These are phyloP conservation scores for Kandelia obovata DNA, from an alignment of 345 rosid genomes.

Conservation along the genomic window DNA sequence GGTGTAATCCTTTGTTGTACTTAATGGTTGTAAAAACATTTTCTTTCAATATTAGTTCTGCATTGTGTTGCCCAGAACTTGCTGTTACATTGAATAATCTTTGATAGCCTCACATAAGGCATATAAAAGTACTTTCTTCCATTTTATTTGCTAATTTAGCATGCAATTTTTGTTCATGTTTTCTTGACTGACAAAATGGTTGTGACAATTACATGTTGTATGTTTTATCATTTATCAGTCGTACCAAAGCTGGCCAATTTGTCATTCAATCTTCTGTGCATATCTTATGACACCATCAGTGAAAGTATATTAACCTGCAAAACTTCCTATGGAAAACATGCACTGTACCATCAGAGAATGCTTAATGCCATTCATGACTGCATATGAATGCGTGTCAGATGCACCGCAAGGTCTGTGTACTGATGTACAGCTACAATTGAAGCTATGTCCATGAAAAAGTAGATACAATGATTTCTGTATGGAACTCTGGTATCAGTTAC, in stretches of 20 bases:
- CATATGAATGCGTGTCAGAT: background rate
- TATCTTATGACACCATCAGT: background rate
- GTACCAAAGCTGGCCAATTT: background rate
- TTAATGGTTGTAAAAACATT: background rate
- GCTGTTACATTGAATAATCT: background rate
- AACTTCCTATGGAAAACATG: background rate
- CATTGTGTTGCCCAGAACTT: background rate
- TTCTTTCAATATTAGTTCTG: background rate
- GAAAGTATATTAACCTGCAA: background rate
- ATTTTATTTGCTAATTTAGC: background rate
- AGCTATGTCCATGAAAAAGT: background rate
- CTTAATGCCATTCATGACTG: background rate
- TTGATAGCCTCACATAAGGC: background rate
- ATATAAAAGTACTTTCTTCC: background rate
- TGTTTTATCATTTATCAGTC: background rate
- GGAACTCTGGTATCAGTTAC: background rate
- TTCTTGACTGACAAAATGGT: too few species aligned
- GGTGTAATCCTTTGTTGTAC: constrained; percentile 3
- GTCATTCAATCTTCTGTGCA: background rate
- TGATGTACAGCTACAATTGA: background rate
- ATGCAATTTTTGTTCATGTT: too few species aligned
- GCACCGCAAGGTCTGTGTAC: background rate
- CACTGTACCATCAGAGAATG: background rate
- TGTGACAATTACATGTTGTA: background rate
- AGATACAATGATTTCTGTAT: too few species aligned